Evolutionary conservation across 1,139 yeast species (phyloP).

Genomic region (Magnusiomyces magnusii): DNA sequence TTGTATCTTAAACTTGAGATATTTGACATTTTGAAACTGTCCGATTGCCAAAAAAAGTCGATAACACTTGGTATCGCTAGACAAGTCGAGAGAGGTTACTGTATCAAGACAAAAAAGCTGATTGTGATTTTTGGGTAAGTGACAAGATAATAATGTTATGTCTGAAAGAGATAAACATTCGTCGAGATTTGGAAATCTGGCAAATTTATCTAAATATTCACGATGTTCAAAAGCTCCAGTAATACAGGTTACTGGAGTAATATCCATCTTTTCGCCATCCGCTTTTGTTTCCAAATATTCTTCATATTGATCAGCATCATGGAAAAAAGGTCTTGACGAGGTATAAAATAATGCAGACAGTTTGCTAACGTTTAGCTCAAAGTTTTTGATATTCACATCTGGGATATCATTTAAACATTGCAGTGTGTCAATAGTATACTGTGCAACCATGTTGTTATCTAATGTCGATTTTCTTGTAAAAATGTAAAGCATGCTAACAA

Average conservation of each 20-base stretch:
- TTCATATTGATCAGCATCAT: not conserved
- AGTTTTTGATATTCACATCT: not conserved
- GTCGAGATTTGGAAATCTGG: not conserved
- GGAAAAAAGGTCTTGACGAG: not conserved
- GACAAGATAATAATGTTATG: not conserved
- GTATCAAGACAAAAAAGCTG: not conserved
- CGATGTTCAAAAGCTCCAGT: not conserved
- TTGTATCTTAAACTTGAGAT: not conserved
- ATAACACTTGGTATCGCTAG: not conserved
- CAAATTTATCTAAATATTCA: not conserved
- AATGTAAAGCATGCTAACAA: not conserved
- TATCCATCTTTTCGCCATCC: not conserved
- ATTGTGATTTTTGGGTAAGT: not conserved
- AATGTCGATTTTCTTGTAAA: not conserved
- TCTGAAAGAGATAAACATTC: not conserved
- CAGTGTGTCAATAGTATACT: not conserved
- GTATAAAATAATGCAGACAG: not conserved
- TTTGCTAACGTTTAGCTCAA: not conserved
- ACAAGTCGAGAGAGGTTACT: not conserved
- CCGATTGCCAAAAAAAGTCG: not conserved
- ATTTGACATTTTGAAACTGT: not conserved
- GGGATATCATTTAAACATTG: not conserved
- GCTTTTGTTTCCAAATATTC: not conserved
- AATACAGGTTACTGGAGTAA: not conserved
- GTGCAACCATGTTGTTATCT: not conserved